Conservation (phyloP, 106 monocot genomes). For the Dendrobium huoshanense region DNA sequence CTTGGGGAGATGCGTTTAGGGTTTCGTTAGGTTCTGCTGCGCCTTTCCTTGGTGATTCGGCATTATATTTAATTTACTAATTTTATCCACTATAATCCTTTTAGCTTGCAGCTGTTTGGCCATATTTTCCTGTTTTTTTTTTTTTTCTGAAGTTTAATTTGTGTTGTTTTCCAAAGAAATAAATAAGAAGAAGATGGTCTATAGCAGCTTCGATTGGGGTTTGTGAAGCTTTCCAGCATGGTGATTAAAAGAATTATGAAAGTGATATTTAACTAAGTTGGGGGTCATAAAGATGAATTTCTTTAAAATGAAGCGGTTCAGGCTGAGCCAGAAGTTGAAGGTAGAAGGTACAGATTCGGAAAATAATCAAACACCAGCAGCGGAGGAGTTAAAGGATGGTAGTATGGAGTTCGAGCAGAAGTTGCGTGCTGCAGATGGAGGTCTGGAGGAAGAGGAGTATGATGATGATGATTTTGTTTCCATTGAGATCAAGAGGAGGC, state of each 20-base stretch:
- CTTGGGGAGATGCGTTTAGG: background rate
- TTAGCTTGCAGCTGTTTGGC: background rate
- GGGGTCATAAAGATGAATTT: constrained; percentile 48
- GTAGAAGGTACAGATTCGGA: constrained; percentile 13
- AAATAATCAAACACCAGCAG: background rate
- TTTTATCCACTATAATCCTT: background rate
- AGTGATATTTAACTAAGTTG: background rate
- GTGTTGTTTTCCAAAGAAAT: background rate
- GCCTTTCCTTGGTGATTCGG: background rate
- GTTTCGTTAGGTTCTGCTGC: background rate
- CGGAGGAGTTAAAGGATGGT: constrained; percentile 8
- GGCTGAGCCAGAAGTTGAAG: constrained; percentile 21
- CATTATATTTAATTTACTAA: background rate
- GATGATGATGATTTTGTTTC: constrained; percentile 90
- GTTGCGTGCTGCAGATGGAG: background rate
- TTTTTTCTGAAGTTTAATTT: too few species aligned
- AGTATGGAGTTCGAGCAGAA: constrained; percentile 18
- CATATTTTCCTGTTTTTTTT: background rate
- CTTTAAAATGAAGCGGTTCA: constrained; percentile 45
- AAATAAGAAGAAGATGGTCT: background rate
- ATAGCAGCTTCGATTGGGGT: background rate
- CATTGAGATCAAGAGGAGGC: constrained; percentile 81
- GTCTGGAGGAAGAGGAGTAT: constrained; percentile 19
- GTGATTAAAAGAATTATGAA: background rate
- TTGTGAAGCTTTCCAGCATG: background rate